Evolutionary conservation across 1,139 yeast species (phyloP).

Genomic region (Saccharomyces hybrid): DNA sequence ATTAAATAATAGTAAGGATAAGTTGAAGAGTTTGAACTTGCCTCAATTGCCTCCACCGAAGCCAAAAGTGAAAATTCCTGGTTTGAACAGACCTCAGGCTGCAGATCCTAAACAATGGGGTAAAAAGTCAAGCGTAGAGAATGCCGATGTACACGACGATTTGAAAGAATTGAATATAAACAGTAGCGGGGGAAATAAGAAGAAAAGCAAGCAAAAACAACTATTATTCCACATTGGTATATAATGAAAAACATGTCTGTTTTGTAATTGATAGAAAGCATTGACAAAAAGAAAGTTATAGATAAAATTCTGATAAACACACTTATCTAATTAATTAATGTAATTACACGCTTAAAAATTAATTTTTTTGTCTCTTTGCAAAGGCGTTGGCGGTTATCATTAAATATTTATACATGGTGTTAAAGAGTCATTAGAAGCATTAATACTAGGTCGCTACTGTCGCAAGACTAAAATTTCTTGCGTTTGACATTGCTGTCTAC

Average conservation of each 20-base stretch:
- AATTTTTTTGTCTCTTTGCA: not conserved
- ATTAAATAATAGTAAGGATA: conserved; percentile 11
- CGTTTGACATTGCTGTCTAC: conserved; percentile 68
- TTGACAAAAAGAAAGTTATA: not conserved
- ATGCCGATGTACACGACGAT: conserved; percentile 7
- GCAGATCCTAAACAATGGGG: conserved; percentile 31
- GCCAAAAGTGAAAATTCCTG: conserved; percentile 34
- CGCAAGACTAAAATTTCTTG: conserved; percentile 67
- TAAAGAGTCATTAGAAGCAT: not conserved
- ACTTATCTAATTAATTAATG: conserved; percentile 5
- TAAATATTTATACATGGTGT: not conserved
- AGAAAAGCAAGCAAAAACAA: conserved; percentile 40
- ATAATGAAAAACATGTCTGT: conserved; percentile 6
- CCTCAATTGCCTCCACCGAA: conserved; percentile 46
- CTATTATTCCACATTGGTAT: conserved; percentile 39
- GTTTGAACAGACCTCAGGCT: conserved; percentile 32
- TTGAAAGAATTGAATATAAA: conserved; percentile 3
- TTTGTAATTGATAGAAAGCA: not conserved
- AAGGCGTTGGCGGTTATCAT: not conserved
- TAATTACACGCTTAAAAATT: not conserved
- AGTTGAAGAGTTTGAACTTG: conserved; percentile 37
- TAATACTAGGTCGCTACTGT: conserved; percentile 17
- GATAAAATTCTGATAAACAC: not conserved
- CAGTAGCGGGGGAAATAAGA: conserved; percentile 16
- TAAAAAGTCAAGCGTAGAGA: conserved; percentile 7